phyloP scores from a whole-genome alignment of 1,284 basidiomycete species.

The Sporisorium exsertum region DNA sequence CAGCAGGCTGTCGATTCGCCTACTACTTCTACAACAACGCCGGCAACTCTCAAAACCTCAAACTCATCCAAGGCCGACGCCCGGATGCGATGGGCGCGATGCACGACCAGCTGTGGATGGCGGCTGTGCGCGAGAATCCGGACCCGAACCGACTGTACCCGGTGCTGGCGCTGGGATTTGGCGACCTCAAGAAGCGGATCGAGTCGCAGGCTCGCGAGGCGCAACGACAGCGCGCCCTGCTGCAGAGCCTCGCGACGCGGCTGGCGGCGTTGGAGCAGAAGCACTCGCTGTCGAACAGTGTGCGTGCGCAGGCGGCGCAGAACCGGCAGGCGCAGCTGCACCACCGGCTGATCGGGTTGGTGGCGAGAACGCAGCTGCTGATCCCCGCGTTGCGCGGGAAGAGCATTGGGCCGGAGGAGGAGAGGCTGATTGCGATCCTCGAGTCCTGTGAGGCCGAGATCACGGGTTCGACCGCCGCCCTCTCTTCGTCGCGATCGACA shows the following conservation, averaged over 20 bases:
- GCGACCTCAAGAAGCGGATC: conserved; percentile 60
- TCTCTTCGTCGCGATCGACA: neutral
- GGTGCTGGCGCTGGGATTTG: conserved; percentile 65
- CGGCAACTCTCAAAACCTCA: conserved; percentile 50
- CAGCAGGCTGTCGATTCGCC: conserved; percentile 60
- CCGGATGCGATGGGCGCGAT: conserved; percentile 61
- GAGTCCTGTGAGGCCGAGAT: conserved; percentile 65
- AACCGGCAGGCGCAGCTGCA: conserved; percentile 60
- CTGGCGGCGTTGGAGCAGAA: conserved; percentile 55
- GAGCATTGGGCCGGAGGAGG: conserved; percentile 59
- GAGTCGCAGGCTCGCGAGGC: conserved; percentile 59
- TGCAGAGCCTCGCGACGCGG: conserved; percentile 37
- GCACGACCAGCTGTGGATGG: conserved; percentile 65
- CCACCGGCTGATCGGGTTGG: conserved; percentile 55
- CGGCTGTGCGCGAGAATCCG: conserved; percentile 63
- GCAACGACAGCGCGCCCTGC: conserved; percentile 48
- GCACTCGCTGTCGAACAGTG: conserved; percentile 59
- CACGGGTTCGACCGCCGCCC: conserved; percentile 25
- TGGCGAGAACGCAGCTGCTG: conserved; percentile 49
- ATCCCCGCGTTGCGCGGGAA: conserved; percentile 60
- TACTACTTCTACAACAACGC: conserved; percentile 66
- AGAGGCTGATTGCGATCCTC: conserved; percentile 53
- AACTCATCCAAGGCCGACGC: conserved; percentile 53
- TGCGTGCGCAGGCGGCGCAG: conserved; percentile 54
- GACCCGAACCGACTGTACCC: conserved; percentile 65